Evolutionary conservation across 2,329 filamentous ascomycete genomes (phyloP).

Genomic region (Corniculantispora saksenae): DNA sequence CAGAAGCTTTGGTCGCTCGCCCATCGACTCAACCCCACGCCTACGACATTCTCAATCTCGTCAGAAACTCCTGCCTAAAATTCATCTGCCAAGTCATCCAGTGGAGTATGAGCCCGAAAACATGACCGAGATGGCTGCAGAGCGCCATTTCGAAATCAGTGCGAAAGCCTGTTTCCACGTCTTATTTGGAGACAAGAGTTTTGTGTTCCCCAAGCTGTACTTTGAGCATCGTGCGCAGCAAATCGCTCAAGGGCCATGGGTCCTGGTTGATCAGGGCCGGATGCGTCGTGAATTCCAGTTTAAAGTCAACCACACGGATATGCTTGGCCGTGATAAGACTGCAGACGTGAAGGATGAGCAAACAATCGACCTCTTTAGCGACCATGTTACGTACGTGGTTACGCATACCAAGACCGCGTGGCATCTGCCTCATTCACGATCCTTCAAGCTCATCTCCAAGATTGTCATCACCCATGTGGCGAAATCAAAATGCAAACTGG

Average conservation of each 20-base stretch:
- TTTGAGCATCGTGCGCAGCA: slow-evolving; percentile 77
- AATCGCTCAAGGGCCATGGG: slow-evolving; percentile 87
- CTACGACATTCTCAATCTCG: slow-evolving; percentile 36
- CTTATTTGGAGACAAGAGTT: slow-evolving; percentile 93
- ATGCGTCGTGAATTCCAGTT: slow-evolving; percentile 81
- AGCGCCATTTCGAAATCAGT: slow-evolving; percentile 85
- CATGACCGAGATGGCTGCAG: slow-evolving; percentile 73
- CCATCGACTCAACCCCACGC: slow-evolving; percentile 37
- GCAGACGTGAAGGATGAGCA: slow-evolving; percentile 78
- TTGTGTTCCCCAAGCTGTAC: slow-evolving; percentile 89
- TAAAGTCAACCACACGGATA: slow-evolving; percentile 66
- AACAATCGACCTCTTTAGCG: slow-evolving; percentile 78
- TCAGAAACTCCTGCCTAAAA: slow-evolving; percentile 59
- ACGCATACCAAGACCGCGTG: slow-evolving; percentile 66
- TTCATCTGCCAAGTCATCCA: slow-evolving; percentile 79
- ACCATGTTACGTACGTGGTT: slow-evolving; percentile 70
- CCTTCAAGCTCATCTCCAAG: slow-evolving; percentile 83
- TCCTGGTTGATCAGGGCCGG: slow-evolving; percentile 65
- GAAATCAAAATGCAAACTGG: slow-evolving; percentile 89
- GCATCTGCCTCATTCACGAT: slow-evolving; percentile 80
- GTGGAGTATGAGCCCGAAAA: slow-evolving; percentile 82
- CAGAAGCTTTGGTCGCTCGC: slow-evolving; percentile 33
- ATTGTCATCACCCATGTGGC: slow-evolving; percentile 91
- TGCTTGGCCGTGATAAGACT: slow-evolving; percentile 62
- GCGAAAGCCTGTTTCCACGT: slow-evolving; percentile 95